Base-by-base conservation (phyloP, 2,329 filamentous ascomycete genomes). In the Aschersonia sp. region DNA sequence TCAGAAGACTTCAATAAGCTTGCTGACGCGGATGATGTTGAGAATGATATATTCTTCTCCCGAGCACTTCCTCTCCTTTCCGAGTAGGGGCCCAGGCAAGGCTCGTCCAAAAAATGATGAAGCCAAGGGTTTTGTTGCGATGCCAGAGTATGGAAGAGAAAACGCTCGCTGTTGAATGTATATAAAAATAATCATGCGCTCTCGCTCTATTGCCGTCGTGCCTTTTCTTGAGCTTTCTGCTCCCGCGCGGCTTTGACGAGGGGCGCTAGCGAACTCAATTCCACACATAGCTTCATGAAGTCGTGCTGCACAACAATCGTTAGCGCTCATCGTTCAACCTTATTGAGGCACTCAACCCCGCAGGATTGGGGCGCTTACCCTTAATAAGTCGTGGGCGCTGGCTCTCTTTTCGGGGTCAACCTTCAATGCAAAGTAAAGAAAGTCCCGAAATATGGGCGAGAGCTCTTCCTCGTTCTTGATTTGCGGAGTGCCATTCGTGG, bases 361-460 rank as follows among this genome's bases (percentile, higher is more conserved):
- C 20, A 20, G 20, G 20, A 20, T 20, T 20, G 20, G 20, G 20
- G 20, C 20, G 20, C 20, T 20, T 76, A 97, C 92, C 70, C 86
- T 82, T 57, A 98, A 73, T 51, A 98, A 69, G 71, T 97, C 91
- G 66, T 95, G 87, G 38, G 92, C 92, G 60, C 88, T 95, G 40
- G 89, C 89, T 66, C 92, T 77, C 78, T 95, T 95, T 69, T 97
- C 92, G 1, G 92, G 91, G 61, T 97, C 92, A 5, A 98, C 92
- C 72, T 94, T 94, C 48, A 98, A 74, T 5, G 92, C 91, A 65
- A 95, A 89, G 59, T 85, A 82, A 53, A 98, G 70, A 65, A 97
- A 98, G 64, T 97, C 89, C 52, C 81, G 79, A 72, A 98, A 96
- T 3, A 91, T 77, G 0, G 78, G 71, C 7, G 85, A 86, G 46